Evolutionary conservation across 305 asterid species (phyloP).

Genomic region (Caryopteris hybrid): DNA sequence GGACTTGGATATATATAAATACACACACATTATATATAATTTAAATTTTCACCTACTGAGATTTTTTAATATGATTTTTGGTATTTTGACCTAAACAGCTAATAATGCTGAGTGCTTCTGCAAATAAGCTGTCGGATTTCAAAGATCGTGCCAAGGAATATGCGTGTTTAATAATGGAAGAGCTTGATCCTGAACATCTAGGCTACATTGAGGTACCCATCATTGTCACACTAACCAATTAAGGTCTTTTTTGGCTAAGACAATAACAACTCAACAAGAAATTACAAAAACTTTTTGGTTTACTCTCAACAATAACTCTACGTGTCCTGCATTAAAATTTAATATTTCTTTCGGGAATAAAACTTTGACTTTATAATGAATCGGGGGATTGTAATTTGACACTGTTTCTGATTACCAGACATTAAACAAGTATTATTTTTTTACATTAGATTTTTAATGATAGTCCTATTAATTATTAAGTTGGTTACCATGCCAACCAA

Average conservation of each 20-base stretch:
- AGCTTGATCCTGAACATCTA: conserved; percentile 76
- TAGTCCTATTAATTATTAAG: too few relatives aligned
- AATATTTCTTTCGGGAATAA: neutral
- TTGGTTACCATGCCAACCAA: too few relatives aligned
- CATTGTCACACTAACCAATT: neutral
- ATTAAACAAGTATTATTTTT: too few relatives aligned
- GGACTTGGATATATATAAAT: neutral
- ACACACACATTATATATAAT: too few relatives aligned
- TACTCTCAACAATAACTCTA: neutral
- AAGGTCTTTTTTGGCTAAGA: too few relatives aligned
- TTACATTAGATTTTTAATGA: too few relatives aligned
- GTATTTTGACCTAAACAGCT: conserved; percentile 46
- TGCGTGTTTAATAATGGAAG: conserved; percentile 88
- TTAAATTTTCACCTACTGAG: neutral
- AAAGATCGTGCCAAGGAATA: conserved; percentile 91
- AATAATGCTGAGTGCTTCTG: conserved; percentile 87
- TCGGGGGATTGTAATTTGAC: too few relatives aligned
- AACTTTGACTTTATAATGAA: too few relatives aligned
- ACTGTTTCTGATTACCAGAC: too few relatives aligned
- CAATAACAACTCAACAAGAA: neutral
- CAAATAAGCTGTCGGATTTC: conserved; percentile 78
- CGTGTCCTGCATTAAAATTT: neutral
- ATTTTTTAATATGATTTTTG: conserved; percentile 12
- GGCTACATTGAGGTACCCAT: conserved; percentile 82
- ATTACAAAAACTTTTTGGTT: neutral